These are phyloP conservation scores for Aspergillus ochraceoroseus DNA, from an alignment of 2,329 filamentous ascomycete genomes.

Conservation along the genomic window DNA sequence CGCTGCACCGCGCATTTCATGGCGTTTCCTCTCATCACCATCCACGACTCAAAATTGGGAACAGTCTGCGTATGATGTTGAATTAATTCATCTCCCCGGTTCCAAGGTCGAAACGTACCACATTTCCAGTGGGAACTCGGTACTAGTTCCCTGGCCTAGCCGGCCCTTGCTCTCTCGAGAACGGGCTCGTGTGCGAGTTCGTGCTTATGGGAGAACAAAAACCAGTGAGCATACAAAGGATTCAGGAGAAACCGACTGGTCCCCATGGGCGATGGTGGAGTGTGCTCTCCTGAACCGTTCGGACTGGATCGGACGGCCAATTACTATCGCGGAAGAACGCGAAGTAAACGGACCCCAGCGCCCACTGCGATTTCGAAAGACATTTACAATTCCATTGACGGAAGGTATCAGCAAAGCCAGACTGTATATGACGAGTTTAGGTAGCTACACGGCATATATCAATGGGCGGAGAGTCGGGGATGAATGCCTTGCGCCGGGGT, in stretches of 20 bases:
- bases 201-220: conserved; percentile 1
- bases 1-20: conserved; percentile 26
- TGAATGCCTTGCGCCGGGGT: conserved; percentile 42
- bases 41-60: conserved; percentile 21
- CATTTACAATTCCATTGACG: conserved; percentile 22
- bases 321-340: no score
- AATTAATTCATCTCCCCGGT: no score
- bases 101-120: no score
- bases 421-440: conserved; percentile 47
- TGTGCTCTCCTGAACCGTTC: not conserved
- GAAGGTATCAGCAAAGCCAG: conserved; percentile 30
- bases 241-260: conserved; percentile 1
- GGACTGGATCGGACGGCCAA: no score
- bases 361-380: conserved; percentile 39
- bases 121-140: not conserved
- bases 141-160: conserved; percentile 5
- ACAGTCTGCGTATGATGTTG: conserved; percentile 28
- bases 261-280: conserved; percentile 4
- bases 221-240: not conserved
- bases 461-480: conserved; percentile 44
- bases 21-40: conserved; percentile 21
- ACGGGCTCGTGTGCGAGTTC: conserved; percentile 4
- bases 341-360: no score
- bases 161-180: conserved; percentile 2
- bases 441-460: conserved; percentile 47